Conservation (phyloP, 1,284 basidiomycete genomes). For the Tausonia pullulans region DNA sequence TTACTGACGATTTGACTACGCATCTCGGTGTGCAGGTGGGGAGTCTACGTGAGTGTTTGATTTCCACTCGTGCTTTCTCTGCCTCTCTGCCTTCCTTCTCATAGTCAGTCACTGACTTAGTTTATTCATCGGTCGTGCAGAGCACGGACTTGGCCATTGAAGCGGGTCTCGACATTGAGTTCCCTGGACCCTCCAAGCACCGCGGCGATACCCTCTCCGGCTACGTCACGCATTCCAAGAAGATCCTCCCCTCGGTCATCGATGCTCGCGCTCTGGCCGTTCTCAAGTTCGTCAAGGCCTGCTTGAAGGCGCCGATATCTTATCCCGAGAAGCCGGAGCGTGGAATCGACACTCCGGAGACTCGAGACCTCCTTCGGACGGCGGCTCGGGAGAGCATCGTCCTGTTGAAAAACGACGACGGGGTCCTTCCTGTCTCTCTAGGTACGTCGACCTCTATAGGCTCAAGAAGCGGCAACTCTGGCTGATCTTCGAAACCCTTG, state of each 20-base stretch:
- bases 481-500: constrained; percentile 21
- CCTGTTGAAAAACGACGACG: constrained; percentile 56
- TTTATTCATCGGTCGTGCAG: constrained; percentile 49
- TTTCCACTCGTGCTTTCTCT: no score
- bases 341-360: constrained; percentile 38
- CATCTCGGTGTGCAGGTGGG: constrained; percentile 24
- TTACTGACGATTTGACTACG: neutral
- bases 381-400: constrained; percentile 58
- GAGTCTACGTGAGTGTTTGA: no score
- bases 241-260: constrained; percentile 52
- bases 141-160: constrained; percentile 54
- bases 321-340: constrained; percentile 33
- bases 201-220: constrained; percentile 42
- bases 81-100: no score
- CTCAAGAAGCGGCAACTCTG: no score
- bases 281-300: constrained; percentile 21
- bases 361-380: constrained; percentile 45
- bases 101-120: no score
- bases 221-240: constrained; percentile 46
- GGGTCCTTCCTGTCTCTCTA: constrained; percentile 47
- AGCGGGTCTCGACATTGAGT: constrained; percentile 51
- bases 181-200: constrained; percentile 28
- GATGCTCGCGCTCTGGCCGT: constrained; percentile 52
- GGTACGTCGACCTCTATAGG: constrained; percentile 10
- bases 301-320: constrained; percentile 23